phyloP scores from a whole-genome alignment of 2,329 filamentous ascomycete genomes.

The Penicillium griseofulvum region DNA sequence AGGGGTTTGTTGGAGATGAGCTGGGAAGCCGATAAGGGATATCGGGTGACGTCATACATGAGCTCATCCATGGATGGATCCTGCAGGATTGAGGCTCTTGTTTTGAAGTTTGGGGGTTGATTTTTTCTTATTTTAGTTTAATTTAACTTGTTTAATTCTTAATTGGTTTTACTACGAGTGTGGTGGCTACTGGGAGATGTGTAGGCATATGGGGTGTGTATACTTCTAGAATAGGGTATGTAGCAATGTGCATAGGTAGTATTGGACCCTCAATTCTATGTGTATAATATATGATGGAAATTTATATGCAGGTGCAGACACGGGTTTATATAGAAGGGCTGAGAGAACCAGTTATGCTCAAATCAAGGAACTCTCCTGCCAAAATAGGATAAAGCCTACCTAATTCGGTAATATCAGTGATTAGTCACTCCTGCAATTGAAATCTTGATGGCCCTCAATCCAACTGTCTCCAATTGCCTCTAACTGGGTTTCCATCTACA shows the following conservation, averaged over 20 bases:
- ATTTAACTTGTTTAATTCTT: not conserved
- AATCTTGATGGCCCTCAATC: not conserved
- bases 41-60: conserved; percentile 19
- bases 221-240: not conserved
- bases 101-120: not conserved
- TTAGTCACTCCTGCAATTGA: not conserved
- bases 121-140: not conserved
- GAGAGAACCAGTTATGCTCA: not conserved
- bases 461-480: not conserved
- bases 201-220: not conserved
- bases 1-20: not conserved
- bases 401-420: not conserved
- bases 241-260: not conserved
- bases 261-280: not conserved
- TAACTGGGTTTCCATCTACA: not conserved
- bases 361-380: not conserved
- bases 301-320: not conserved
- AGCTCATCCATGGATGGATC: not conserved
- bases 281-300: not conserved
- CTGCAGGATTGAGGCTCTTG: not conserved
- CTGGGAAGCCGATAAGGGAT: conserved; percentile 7
- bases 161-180: no score
- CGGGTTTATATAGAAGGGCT: not conserved
- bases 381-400: not conserved
- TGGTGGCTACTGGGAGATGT: not conserved